A percentile compares a stretch with the other conserved stretches of the same genome.
These are phyloP conservation scores for Omphalea diandra DNA, from an alignment of 441 rosid genomes.

Conservation along the genomic window DNA sequence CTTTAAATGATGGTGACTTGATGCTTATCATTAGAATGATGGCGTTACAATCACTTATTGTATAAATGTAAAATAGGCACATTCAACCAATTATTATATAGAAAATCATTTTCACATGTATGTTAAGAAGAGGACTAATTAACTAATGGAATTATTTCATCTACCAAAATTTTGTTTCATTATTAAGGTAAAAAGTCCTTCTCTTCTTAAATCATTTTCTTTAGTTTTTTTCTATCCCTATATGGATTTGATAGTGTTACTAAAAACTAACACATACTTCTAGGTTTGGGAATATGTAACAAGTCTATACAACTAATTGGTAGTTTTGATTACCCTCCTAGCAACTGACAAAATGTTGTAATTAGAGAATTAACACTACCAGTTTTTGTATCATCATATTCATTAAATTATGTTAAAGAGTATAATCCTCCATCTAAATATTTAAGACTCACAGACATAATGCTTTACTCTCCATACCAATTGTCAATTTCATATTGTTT, in stretches of 20 bases:
- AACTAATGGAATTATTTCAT: not conserved
- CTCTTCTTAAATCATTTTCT: not conserved
- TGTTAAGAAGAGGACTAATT: too few relatives aligned
- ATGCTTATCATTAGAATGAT: slow-evolving; percentile 5
- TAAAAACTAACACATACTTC: not conserved
- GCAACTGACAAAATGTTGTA: too few relatives aligned
- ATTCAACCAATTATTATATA: not conserved
- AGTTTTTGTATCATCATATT: too few relatives aligned
- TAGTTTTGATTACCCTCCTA: not conserved
- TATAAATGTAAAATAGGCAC: not conserved
- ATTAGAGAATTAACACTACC: too few relatives aligned
- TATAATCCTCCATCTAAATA: too few relatives aligned
- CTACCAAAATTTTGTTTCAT: not conserved
- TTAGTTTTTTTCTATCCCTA: not conserved
- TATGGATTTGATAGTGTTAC: too few relatives aligned
- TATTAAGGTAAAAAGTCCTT: not conserved
- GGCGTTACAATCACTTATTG: not conserved
- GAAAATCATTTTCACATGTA: slow-evolving; percentile 1
- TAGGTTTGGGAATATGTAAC: not conserved
- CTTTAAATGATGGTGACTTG: slow-evolving; percentile 5
- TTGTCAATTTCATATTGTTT: too few relatives aligned
- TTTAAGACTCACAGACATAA: too few relatives aligned
- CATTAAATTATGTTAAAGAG: too few relatives aligned
- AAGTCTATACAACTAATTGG: slow-evolving; percentile 1
- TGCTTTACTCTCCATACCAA: too few relatives aligned